Evolutionary conservation across 495 filamentous ascomycete species (phyloP).

Genomic region (Neurospora sublineolata): DNA sequence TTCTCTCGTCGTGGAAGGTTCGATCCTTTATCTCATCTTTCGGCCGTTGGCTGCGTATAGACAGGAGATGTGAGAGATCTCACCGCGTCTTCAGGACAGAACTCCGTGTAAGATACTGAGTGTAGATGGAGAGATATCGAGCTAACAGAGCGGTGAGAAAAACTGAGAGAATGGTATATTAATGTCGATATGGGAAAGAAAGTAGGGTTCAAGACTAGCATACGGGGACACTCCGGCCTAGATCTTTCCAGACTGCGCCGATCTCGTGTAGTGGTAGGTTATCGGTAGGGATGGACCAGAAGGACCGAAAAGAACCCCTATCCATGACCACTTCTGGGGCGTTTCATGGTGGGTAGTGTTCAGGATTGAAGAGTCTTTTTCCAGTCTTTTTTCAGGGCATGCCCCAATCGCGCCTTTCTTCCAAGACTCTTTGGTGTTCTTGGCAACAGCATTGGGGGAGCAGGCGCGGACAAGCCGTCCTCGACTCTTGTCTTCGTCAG

Average conservation of each 20-base stretch:
- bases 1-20: neutral
- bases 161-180: neutral
- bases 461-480: neutral
- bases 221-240: neutral
- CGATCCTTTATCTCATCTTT: neutral
- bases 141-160: neutral
- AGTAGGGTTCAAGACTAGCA: neutral
- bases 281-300: neutral
- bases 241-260: neutral
- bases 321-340: neutral
- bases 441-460: neutral
- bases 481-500: neutral
- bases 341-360: neutral
- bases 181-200: neutral
- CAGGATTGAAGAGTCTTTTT: neutral
- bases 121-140: neutral
- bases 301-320: neutral
- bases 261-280: neutral
- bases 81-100: neutral
- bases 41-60: neutral
- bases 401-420: neutral
- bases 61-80: neutral
- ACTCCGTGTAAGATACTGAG: neutral
- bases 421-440: neutral
- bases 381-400: neutral